Percentiles rank a stretch among this genome's conserved stretches.
Evolutionary conservation across 306 rosid genomes (phyloP).

Genomic region (Adenanthera pavonina): DNA sequence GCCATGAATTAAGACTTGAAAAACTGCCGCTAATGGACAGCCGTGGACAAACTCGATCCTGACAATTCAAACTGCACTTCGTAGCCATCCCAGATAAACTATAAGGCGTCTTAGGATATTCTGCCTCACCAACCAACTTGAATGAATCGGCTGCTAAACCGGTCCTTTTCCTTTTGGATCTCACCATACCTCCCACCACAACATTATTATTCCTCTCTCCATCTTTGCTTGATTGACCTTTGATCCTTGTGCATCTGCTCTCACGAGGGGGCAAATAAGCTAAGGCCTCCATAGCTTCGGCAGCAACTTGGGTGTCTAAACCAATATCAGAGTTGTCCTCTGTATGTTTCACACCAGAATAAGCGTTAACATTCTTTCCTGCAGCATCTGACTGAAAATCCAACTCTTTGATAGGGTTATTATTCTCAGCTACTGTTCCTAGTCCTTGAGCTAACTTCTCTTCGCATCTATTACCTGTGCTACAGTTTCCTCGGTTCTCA

Average conservation of each 20-base stretch:
- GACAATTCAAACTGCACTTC: slow-evolving; percentile 43
- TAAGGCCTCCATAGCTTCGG: slow-evolving; percentile 76
- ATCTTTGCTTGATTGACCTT: slow-evolving; percentile 38
- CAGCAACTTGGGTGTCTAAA: slow-evolving; percentile 82
- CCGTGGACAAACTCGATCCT: slow-evolving; percentile 40
- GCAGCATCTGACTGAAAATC: slow-evolving; percentile 37
- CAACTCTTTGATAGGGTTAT: slow-evolving; percentile 32
- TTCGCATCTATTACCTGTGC: slow-evolving; percentile 36
- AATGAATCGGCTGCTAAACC: slow-evolving; percentile 42
- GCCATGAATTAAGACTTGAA: slow-evolving; percentile 47
- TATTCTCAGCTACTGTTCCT: slow-evolving; percentile 32
- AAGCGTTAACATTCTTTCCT: slow-evolving; percentile 41
- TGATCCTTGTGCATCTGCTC: slow-evolving; percentile 35
- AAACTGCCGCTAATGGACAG: slow-evolving; percentile 34
- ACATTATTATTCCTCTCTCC: slow-evolving; percentile 38
- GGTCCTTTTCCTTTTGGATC: slow-evolving; percentile 50
- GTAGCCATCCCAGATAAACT: slow-evolving; percentile 34
- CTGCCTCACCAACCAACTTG: slow-evolving; percentile 35
- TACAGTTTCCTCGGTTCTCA: slow-evolving; percentile 31
- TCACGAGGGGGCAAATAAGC: slow-evolving; percentile 42
- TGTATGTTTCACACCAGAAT: slow-evolving; percentile 38
- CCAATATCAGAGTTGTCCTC: slow-evolving; percentile 59
- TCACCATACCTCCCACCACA: slow-evolving; percentile 36
- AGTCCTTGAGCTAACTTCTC: slow-evolving; percentile 40
- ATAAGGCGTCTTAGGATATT: slow-evolving; percentile 27